A percentile compares a stretch with the other conserved stretches of the same genome.
phyloP scores from a whole-genome alignment of 495 filamentous ascomycete species.

The Tuber microsphaerosporum region DNA sequence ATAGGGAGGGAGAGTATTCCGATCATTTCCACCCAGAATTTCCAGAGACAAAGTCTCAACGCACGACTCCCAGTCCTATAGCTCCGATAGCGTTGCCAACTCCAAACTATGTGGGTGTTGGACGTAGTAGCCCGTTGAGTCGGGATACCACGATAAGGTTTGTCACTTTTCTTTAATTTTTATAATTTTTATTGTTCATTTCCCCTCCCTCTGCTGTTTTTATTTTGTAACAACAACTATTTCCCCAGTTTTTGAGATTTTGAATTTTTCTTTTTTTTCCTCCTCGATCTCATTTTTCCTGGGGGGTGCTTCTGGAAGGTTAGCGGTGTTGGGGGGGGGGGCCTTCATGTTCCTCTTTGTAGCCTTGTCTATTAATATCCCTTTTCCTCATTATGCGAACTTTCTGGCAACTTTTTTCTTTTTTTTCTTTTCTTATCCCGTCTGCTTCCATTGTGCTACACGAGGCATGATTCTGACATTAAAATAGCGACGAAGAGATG shows the following conservation, averaged over 20 bases:
- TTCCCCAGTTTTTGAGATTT: not conserved
- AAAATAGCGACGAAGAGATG: not conserved
- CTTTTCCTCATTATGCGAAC: not conserved
- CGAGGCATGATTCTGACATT: not conserved
- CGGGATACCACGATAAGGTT: not conserved
- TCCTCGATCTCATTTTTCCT: not conserved
- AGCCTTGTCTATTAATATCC: constrained; percentile 5
- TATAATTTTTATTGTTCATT: not conserved
- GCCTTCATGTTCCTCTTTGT: not conserved
- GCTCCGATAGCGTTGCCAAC: not conserved
- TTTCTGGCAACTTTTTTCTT: not conserved
- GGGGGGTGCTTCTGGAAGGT: not conserved
- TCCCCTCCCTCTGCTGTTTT: not conserved
- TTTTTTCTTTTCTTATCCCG: not conserved
- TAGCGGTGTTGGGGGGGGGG: not conserved
- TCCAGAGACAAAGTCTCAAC: constrained; percentile 30
- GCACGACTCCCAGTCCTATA: constrained; percentile 28
- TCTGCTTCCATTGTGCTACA: constrained; percentile 1
- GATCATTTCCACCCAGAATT: constrained; percentile 8
- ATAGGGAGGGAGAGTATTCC: constrained; percentile 25
- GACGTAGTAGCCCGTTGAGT: not conserved
- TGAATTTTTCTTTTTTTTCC: not conserved
- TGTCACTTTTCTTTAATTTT: not conserved
- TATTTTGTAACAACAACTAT: not conserved
- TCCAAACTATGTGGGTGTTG: not conserved